Evolutionary conservation across 1,284 basidiomycete genomes (phyloP).

Genomic region (Neolentinus lepideus): DNA sequence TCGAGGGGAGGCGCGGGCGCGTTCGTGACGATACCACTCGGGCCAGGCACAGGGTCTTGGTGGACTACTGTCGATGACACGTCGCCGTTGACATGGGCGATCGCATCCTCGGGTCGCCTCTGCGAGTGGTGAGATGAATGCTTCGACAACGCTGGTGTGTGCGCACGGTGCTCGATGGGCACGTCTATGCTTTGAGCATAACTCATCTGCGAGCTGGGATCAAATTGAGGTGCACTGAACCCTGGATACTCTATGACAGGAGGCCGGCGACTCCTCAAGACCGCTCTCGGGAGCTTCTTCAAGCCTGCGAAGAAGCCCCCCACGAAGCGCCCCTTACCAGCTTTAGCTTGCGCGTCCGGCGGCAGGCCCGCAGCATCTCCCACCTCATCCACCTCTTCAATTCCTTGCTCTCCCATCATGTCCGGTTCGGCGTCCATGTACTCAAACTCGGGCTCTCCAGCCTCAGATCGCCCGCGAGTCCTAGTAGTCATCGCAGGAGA

Average conservation of each 20-base stretch:
- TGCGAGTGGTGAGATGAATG: not conserved
- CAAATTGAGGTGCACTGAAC: constrained; percentile 16
- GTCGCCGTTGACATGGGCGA: constrained; percentile 4
- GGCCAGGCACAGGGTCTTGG: constrained; percentile 7
- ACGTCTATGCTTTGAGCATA: constrained; percentile 16
- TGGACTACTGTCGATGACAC: not conserved
- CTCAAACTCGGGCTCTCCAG: not conserved
- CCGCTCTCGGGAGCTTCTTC: constrained; percentile 18
- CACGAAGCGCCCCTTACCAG: constrained; percentile 17
- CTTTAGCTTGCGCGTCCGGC: constrained; percentile 5
- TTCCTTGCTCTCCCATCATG: not conserved
- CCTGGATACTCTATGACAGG: constrained; percentile 11
- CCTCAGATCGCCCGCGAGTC: not conserved
- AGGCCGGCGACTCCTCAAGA: constrained; percentile 12
- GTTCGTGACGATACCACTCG: not conserved
- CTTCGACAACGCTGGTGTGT: not conserved
- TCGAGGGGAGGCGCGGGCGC: not conserved
- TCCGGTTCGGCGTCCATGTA: not conserved
- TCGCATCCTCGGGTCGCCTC: constrained; percentile 1
- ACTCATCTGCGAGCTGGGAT: constrained; percentile 15
- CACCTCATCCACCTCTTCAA: not conserved
- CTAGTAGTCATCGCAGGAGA: not conserved
- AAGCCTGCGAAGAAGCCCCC: constrained; percentile 24
- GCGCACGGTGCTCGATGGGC: constrained; percentile 10
- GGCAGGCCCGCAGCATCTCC: not conserved